phyloP scores from a whole-genome alignment of 2,329 filamentous ascomycete genomes.

The Aspergillus fijiensis region DNA sequence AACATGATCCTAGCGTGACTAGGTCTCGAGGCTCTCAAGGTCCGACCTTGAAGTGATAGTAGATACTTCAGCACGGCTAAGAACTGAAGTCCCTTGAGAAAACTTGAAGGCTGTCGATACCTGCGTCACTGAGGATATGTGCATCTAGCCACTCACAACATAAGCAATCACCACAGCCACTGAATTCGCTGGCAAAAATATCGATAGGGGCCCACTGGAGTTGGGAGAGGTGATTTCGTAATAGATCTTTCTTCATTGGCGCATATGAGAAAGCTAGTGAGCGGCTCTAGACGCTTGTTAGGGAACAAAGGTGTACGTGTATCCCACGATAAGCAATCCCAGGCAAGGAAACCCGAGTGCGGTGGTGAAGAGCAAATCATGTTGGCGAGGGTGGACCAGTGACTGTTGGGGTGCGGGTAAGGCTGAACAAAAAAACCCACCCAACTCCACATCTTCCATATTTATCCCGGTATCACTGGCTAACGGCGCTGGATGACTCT shows the following conservation, averaged over 20 bases:
- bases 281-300: neutral
- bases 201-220: too few relatives aligned
- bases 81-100: too few relatives aligned
- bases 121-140: too few relatives aligned
- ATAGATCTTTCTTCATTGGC: neutral
- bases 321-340: neutral
- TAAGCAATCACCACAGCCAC: too few relatives aligned
- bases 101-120: too few relatives aligned
- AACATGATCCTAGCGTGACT: too few relatives aligned
- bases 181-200: too few relatives aligned
- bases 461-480: neutral
- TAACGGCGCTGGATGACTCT: neutral
- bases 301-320: neutral
- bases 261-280: neutral
- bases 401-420: slow-evolving; percentile 7
- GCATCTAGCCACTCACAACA: too few relatives aligned
- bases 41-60: too few relatives aligned
- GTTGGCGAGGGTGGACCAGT: neutral
- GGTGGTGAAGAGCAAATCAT: neutral
- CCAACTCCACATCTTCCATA: neutral
- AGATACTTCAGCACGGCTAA: too few relatives aligned
- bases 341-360: neutral
- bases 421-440: slow-evolving; percentile 2
- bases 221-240: neutral
- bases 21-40: too few relatives aligned